Percentiles rank a stretch among this genome's conserved stretches.
Evolutionary conservation across 2,329 filamentous ascomycete genomes (phyloP).

Genomic region (Mariannaea sp.): DNA sequence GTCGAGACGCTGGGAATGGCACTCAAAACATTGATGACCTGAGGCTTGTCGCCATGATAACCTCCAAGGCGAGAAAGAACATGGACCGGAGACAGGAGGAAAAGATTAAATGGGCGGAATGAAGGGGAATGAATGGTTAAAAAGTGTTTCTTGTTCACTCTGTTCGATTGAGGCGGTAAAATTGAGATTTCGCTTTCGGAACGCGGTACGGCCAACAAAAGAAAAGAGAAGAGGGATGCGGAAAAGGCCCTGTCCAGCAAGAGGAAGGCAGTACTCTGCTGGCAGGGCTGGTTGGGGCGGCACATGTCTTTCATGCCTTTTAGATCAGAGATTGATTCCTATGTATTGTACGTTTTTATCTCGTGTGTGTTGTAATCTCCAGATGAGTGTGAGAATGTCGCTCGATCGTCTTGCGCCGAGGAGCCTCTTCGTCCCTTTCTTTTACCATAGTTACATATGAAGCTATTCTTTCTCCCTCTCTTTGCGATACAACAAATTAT

Average conservation of each 20-base stretch:
- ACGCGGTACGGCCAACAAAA: not conserved
- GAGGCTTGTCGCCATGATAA: not conserved
- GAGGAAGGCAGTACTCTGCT: slow-evolving; percentile 1
- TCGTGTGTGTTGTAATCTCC: too few species aligned
- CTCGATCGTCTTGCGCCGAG: too few species aligned
- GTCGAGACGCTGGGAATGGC: slow-evolving; percentile 34
- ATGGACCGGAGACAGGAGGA: slow-evolving; percentile 17
- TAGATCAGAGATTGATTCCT: too few species aligned
- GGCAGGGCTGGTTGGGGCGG: slow-evolving; percentile 3
- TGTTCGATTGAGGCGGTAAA: not conserved
- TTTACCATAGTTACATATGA: too few species aligned
- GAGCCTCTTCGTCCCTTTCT: too few species aligned
- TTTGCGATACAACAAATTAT: too few species aligned
- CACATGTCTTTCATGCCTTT: too few species aligned
- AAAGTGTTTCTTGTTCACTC: not conserved
- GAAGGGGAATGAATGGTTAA: not conserved
- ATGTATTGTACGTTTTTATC: too few species aligned
- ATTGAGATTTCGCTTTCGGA: not conserved
- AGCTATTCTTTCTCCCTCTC: too few species aligned
- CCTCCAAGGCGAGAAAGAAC: not conserved
- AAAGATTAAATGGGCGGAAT: slow-evolving; percentile 29
- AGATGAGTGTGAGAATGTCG: too few species aligned
- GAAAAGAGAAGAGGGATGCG: too few species aligned
- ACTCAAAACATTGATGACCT: slow-evolving; percentile 37
- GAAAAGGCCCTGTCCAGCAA: not conserved